Evolutionary conservation across 2,329 filamentous ascomycete genomes (phyloP).

Genomic region (Fusarium luffae): DNA sequence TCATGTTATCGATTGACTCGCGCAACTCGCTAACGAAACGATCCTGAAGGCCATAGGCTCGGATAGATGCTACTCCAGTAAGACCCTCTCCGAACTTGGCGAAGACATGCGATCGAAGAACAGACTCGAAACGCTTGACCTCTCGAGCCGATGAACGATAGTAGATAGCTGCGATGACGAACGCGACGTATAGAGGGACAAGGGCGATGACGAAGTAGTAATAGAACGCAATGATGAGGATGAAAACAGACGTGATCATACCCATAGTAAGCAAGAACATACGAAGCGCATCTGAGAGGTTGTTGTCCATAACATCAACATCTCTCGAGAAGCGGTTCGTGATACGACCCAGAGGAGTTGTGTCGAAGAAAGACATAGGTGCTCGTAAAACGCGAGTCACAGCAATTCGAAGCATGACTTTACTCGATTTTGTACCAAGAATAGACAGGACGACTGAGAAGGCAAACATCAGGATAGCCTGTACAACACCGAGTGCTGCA

Average conservation of each 20-base stretch:
- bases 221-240: conserved; percentile 94
- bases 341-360: conserved; percentile 92
- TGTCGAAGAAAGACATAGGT: conserved; percentile 95
- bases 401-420: conserved; percentile 81
- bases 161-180: conserved; percentile 85
- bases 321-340: conserved; percentile 97
- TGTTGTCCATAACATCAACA: conserved; percentile 97
- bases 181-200: conserved; percentile 76
- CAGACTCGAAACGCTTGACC: conserved; percentile 92
- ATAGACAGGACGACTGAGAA: conserved; percentile 84
- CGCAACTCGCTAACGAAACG: conserved; percentile 79
- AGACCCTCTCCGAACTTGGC: conserved; percentile 92
- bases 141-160: conserved; percentile 93
- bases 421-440: conserved; percentile 83
- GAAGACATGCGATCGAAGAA: conserved; percentile 88
- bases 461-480: conserved; percentile 80
- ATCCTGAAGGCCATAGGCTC: conserved; percentile 85
- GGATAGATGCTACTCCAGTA: conserved; percentile 83
- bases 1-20: conserved; percentile 86
- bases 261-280: conserved; percentile 91
- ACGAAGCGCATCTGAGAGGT: conserved; percentile 85
- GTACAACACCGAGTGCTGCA: conserved; percentile 75
- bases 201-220: conserved; percentile 80
- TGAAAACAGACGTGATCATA: conserved; percentile 85
- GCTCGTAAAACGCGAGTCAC: conserved; percentile 79